Conservation (phyloP, 2,329 filamentous ascomycete genomes). For the Diaporthe caulivora region DNA sequence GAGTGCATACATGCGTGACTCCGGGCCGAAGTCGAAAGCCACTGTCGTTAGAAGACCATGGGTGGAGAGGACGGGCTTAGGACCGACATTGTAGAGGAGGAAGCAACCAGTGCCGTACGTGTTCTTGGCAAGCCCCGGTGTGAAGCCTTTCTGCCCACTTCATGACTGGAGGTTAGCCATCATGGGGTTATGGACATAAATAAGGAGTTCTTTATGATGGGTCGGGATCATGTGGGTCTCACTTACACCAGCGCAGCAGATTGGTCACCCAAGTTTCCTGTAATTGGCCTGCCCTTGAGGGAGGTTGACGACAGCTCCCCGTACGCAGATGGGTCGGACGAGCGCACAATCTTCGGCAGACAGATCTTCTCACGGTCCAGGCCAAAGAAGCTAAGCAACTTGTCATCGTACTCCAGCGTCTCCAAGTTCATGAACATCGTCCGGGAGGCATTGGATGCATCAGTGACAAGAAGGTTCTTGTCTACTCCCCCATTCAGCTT, state of each 20-base stretch:
- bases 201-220: too few relatives aligned
- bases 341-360: slow-evolving; percentile 85
- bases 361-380: slow-evolving; percentile 76
- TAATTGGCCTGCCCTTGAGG: slow-evolving; percentile 78
- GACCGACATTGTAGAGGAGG: slow-evolving; percentile 88
- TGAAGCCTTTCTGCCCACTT: slow-evolving; percentile 83
- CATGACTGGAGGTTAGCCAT: neutral
- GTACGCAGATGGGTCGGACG: slow-evolving; percentile 80
- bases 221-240: neutral
- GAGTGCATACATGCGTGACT: slow-evolving; percentile 79
- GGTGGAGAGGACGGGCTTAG: slow-evolving; percentile 85
- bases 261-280: slow-evolving; percentile 88
- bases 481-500: slow-evolving; percentile 81
- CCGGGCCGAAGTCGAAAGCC: slow-evolving; percentile 81
- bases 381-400: slow-evolving; percentile 82
- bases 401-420: slow-evolving; percentile 83
- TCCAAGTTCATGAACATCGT: slow-evolving; percentile 96
- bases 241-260: slow-evolving; percentile 79
- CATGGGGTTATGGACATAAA: too few relatives aligned
- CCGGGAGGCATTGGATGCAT: slow-evolving; percentile 87
- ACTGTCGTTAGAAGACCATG: slow-evolving; percentile 89
- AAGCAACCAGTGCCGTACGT: slow-evolving; percentile 94
- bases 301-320: slow-evolving; percentile 75
- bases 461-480: slow-evolving; percentile 80
- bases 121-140: slow-evolving; percentile 86